Conservation (phyloP, 2,329 filamentous ascomycete genomes). For the Graphiopsis chlorocephala region DNA sequence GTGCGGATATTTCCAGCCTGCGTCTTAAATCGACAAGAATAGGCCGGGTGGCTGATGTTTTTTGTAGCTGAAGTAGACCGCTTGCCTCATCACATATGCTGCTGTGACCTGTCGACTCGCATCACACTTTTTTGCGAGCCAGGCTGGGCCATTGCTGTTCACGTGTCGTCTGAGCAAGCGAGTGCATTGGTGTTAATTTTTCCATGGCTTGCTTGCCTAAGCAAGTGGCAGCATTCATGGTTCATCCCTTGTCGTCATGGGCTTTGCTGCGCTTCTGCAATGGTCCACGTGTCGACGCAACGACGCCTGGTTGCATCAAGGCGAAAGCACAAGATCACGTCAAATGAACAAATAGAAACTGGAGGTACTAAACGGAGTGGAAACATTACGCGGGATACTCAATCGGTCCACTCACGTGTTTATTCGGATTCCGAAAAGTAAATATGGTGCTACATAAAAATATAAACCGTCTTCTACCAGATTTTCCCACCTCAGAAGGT, state of each 20-base stretch:
- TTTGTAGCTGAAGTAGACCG: background rate
- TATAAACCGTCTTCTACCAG: background rate
- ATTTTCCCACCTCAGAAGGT: background rate
- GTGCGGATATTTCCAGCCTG: background rate
- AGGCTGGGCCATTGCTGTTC: background rate
- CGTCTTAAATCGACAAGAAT: background rate
- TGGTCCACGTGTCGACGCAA: background rate
- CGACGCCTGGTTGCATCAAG: background rate
- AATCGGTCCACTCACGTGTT: slow-evolving; percentile 14
- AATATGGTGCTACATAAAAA: background rate
- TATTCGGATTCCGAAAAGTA: slow-evolving; percentile 7
- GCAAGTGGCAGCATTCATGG: background rate
- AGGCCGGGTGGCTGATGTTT: background rate
- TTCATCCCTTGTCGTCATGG: no score
- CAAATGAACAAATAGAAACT: background rate
- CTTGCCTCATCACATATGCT: background rate
- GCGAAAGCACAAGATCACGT: background rate
- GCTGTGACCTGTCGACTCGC: no score
- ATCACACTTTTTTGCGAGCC: background rate
- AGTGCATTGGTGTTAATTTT: background rate
- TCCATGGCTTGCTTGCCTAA: background rate
- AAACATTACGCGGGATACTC: background rate
- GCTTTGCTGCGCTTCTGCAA: background rate
- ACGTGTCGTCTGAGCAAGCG: background rate
- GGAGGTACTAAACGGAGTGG: background rate